A percentile compares a stretch with the other conserved stretches of the same genome.
Evolutionary conservation across 1,284 basidiomycete genomes (phyloP).

Genomic region (Mycena citricolor): DNA sequence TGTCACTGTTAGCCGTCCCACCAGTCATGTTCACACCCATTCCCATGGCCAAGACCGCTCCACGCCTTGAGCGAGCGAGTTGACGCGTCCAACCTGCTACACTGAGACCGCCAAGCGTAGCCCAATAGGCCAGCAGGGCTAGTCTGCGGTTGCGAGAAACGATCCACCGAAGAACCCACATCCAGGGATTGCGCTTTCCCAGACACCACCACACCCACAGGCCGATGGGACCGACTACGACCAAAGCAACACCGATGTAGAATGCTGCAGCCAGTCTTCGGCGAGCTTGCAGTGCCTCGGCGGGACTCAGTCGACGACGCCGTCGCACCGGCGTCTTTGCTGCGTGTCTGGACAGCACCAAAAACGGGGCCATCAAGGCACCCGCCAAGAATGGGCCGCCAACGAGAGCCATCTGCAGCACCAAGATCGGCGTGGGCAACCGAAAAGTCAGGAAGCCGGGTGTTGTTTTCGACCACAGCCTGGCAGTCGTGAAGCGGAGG

Average conservation of each 20-base stretch:
- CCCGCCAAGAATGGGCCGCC: constrained; percentile 91
- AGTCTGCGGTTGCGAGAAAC: constrained; percentile 77
- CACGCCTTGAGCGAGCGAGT: constrained; percentile 69
- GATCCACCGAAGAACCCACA: constrained; percentile 80
- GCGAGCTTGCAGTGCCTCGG: constrained; percentile 84
- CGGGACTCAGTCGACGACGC: constrained; percentile 71
- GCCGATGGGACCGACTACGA: constrained; percentile 86
- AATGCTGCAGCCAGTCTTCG: constrained; percentile 86
- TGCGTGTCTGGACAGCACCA: constrained; percentile 90
- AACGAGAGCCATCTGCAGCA: constrained; percentile 92
- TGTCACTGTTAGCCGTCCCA: too few species aligned
- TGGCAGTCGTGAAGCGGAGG: constrained; percentile 77
- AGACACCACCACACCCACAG: constrained; percentile 92
- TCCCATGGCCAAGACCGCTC: constrained; percentile 49
- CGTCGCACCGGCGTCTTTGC: constrained; percentile 90
- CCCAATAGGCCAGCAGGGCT: constrained; percentile 86
- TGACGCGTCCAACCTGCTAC: constrained; percentile 94
- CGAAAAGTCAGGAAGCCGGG: constrained; percentile 92
- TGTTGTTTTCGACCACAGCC: constrained; percentile 79
- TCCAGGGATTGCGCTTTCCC: constrained; percentile 83
- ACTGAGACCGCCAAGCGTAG: constrained; percentile 72
- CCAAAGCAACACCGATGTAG: constrained; percentile 75
- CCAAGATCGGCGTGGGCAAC: constrained; percentile 87
- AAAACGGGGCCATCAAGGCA: constrained; percentile 91
- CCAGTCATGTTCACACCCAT: background rate